A percentile compares a stretch with the other conserved stretches of the same genome.
Conservation (phyloP, 306 rosid genomes). For the Sicyos edulis region DNA sequence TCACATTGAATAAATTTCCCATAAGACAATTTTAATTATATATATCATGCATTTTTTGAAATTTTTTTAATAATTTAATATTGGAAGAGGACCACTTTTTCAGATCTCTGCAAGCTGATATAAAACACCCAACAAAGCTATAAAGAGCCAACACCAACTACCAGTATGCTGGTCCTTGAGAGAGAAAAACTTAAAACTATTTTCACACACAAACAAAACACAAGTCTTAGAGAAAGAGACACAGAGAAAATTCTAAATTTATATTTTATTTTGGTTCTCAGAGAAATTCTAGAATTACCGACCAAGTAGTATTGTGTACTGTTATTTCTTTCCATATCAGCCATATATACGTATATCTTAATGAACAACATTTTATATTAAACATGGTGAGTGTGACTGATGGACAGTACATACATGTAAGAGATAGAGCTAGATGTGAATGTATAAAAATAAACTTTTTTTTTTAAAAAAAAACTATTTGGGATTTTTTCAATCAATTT, state of each 20-base stretch:
- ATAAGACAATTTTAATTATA: neutral
- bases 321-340: conserved; percentile 5
- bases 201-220: conserved; percentile 16
- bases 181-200: conserved; percentile 32
- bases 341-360: neutral
- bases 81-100: conserved; percentile 39
- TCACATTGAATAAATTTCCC: neutral
- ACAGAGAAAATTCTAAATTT: neutral
- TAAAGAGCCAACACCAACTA: conserved; percentile 52
- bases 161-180: conserved; percentile 49
- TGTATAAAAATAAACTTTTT: neutral
- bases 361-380: neutral
- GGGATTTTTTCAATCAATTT: too few species aligned
- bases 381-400: neutral
- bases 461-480: too few species aligned
- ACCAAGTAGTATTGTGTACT: neutral
- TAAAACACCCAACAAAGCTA: conserved; percentile 59
- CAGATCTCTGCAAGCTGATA: conserved; percentile 44
- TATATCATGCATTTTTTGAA: too few species aligned
- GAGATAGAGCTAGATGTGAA: neutral
- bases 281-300: conserved; percentile 5
- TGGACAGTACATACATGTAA: neutral
- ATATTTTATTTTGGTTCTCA: too few species aligned
- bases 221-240: conserved; percentile 12
- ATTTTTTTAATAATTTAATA: too few species aligned